Evolutionary conservation across 306 rosid genomes (phyloP).

Genomic region (Lathyrus sativus): DNA sequence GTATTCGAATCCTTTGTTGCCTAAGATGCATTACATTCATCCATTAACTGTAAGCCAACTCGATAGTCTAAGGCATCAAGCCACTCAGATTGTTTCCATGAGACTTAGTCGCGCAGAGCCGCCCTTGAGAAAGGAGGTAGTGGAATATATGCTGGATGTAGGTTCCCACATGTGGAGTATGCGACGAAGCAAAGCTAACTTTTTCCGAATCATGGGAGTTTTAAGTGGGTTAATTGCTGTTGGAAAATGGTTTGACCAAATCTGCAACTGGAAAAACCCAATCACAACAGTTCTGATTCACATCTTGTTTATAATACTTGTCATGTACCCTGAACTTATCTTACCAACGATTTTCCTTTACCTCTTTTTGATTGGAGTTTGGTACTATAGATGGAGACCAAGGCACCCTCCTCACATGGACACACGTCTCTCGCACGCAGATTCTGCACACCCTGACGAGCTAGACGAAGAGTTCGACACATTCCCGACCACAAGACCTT

Average conservation of each 20-base stretch:
- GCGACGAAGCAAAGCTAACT: slow-evolving; percentile 97
- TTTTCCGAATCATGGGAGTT: slow-evolving; percentile 90
- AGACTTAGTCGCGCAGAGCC: slow-evolving; percentile 93
- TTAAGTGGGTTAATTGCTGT: slow-evolving; percentile 90
- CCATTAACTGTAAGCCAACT: slow-evolving; percentile 92
- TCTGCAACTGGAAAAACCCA: slow-evolving; percentile 94
- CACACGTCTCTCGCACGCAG: slow-evolving; percentile 91
- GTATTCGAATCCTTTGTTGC: slow-evolving; percentile 89
- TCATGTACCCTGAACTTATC: slow-evolving; percentile 96
- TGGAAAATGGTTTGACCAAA: slow-evolving; percentile 97
- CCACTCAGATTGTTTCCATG: slow-evolving; percentile 84
- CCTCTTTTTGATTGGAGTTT: slow-evolving; percentile 93
- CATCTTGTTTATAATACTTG: slow-evolving; percentile 82
- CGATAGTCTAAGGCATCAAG: slow-evolving; percentile 94
- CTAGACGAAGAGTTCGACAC: slow-evolving; percentile 94
- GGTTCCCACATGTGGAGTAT: slow-evolving; percentile 98
- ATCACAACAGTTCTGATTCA: slow-evolving; percentile 90
- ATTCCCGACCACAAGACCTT: slow-evolving; percentile 75
- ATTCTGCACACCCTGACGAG: slow-evolving; percentile 87
- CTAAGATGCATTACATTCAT: slow-evolving; percentile 93
- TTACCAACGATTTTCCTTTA: slow-evolving; percentile 93
- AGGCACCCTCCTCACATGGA: slow-evolving; percentile 99
- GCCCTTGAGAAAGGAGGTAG: slow-evolving; percentile 86
- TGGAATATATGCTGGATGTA: slow-evolving; percentile 94
- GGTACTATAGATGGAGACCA: slow-evolving; percentile 99